A percentile compares a stretch with the other conserved stretches of the same genome.
phyloP scores from a whole-genome alignment of 345 rosid genomes.

The Eucalyptus guilfoylei region DNA sequence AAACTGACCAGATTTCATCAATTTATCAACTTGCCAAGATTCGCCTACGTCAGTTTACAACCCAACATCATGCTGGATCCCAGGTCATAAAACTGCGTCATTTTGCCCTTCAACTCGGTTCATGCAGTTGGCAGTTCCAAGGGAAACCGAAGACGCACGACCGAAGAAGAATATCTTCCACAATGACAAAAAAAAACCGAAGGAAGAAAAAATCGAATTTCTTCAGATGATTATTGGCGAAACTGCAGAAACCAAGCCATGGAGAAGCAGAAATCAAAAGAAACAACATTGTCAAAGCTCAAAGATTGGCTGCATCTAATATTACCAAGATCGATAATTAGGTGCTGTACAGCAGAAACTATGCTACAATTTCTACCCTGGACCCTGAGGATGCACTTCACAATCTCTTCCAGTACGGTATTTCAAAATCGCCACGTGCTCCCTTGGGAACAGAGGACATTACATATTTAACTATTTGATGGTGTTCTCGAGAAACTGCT shows the following conservation, averaged over 20 bases:
- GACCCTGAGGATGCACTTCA: neutral
- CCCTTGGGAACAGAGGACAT: neutral
- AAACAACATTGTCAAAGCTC: neutral
- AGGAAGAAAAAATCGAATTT: neutral
- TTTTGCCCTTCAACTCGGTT: neutral
- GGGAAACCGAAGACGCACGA: neutral
- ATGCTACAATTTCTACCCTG: neutral
- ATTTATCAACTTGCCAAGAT: neutral
- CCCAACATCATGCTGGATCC: neutral
- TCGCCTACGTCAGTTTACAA: neutral
- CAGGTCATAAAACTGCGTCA: neutral
- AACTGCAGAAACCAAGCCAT: neutral
- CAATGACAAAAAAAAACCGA: fast-evolving
- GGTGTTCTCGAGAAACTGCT: neutral
- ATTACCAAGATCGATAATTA: neutral
- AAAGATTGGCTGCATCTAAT: neutral
- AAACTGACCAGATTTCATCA: neutral
- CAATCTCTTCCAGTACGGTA: neutral
- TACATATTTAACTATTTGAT: neutral
- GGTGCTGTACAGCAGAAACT: neutral
- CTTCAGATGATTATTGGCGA: neutral
- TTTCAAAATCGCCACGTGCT: neutral
- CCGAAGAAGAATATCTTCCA: neutral
- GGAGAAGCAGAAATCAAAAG: neutral
- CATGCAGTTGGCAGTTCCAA: neutral